Base-by-base conservation (phyloP, 306 rosid species). In the Purshia tridentata region DNA sequence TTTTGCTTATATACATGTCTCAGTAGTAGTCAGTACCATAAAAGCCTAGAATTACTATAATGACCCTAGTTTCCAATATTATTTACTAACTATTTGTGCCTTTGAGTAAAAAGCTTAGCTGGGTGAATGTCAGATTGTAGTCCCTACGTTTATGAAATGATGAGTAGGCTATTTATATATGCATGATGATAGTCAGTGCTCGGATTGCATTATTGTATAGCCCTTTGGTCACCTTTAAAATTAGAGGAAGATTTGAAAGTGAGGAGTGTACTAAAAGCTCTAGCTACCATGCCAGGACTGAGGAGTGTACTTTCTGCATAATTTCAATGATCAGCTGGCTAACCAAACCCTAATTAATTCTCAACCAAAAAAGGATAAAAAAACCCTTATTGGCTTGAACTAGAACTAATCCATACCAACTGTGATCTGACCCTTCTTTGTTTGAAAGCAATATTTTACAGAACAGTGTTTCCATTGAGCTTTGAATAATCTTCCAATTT, bases 181-280 rank as follows among this genome's bases (percentile, higher is more conserved):
- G 35, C 49, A 67, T 5, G 35, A 50, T 8, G 41, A 2, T 70
- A 9, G 51, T 37, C 51, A 13, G 41, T 58, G 44, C 42, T 37
- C 6, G 1, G 60, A 9, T 58, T 58, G 64, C 42, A 54, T 70
- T 54, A 70, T 70, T 55, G 65, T 22, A 54, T 42, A 69, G 20
- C 52, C 41, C 19, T 37, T 69, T 18, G 61, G 48, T 69, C 61
- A 13, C 60, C 60, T 52, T 69, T 39, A 69, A 37, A 39, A 51
- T 10, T 4, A 47, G 52, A 67, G 44, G 12, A 53, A 54, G 63
- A 69, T 53, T 70, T 70, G 63, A 53, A 18, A 41, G 51, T 40
- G 62, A 41, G 15, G 14, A 23, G 35, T 23, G 35, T 23, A 23
- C 35, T 40, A 6, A 41, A 40, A 2, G 52, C 46, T 70, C 13